Base-by-base conservation (phyloP, 805 yeast genomes). In the Sugiyamaella floridensis region DNA sequence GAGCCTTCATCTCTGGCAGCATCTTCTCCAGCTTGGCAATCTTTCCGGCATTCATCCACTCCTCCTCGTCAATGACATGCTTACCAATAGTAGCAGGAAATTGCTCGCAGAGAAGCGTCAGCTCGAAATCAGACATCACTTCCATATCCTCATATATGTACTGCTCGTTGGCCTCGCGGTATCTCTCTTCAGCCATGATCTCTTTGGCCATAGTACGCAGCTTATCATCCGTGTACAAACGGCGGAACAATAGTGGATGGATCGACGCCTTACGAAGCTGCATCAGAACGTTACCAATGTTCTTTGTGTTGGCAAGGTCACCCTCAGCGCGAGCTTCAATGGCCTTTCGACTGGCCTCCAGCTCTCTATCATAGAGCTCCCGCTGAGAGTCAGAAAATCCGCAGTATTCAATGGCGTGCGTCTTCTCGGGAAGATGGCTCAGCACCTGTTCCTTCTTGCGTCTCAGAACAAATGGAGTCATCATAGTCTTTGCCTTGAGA, bases 381-480 rank as follows among this genome's bases (percentile, higher is more conserved):
- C 86, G 95, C 16, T 67, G 67, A 8, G 58, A 60, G 4, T 69
- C 70, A 3, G 77, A 71, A 75, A 89, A 71, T 0, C 78, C 82
- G 67, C 97, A 89, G 57, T 75, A 75, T 49, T 78, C 80, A 40
- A 86, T 77, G 45, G 70, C 71, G 54, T 84, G 88, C 51, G 73
- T 70, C 65, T 93, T 93, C 29, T 77, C 75, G 0, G 99, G 99
- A 54, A 93, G 73, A 65, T 93, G 92, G 64, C 86, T 81, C 68
- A 93, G 76, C 7, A 93, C 99, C 69, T 92, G 97, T 52, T 80
- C 86, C 71, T 93, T 93, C 65, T 84, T 85, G 67, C 99, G 82
- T 69, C 99, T 79, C 62, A 93, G 73, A 8, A 93, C 92, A 71
- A 93, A 93, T 3, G 99, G 99, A 2, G 95, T 86, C 98, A 93